Conservation (phyloP, 164 flowering plant genomes). For the Magnolia kwangsiensis region DNA sequence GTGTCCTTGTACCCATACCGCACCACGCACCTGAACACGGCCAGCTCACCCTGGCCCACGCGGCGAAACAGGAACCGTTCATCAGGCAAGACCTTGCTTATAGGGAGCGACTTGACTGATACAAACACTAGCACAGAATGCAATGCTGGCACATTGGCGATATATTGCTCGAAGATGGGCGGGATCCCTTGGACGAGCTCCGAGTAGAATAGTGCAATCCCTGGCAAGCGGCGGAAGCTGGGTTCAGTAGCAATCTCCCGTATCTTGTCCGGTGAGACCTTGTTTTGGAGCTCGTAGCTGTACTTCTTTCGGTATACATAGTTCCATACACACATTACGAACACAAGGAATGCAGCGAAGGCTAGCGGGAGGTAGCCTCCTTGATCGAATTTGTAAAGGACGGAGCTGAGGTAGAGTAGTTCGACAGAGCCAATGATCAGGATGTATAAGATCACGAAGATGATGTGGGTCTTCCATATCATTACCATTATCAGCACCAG, state of each 20-base stretch:
- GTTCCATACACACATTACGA: conserved; percentile 51
- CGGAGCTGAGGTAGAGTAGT: conserved; percentile 48
- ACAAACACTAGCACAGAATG: conserved; percentile 73
- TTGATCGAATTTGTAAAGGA: conserved; percentile 63
- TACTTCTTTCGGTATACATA: conserved; percentile 46
- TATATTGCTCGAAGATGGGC: conserved; percentile 69
- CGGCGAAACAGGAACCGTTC: conserved; percentile 68
- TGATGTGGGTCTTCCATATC: conserved; percentile 77
- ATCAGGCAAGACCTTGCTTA: conserved; percentile 56
- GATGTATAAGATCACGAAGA: conserved; percentile 35
- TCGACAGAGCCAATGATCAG: conserved; percentile 48
- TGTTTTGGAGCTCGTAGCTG: conserved; percentile 58
- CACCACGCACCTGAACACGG: conserved; percentile 62
- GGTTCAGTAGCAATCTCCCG: conserved; percentile 27
- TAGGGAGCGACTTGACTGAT: conserved; percentile 70
- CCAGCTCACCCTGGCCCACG: conserved; percentile 41
- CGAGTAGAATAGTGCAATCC: conserved; percentile 71
- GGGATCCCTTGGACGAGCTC: conserved; percentile 85
- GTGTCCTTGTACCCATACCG: conserved; percentile 77
- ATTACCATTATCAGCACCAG: conserved; percentile 65
- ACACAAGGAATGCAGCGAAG: conserved; percentile 44
- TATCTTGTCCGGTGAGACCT: conserved; percentile 42
- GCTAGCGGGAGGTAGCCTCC: conserved; percentile 80
- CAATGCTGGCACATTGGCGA: conserved; percentile 56
- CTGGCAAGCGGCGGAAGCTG: conserved; percentile 39